Percentiles rank a stretch among this genome's conserved stretches.
Evolutionary conservation across 177 flowering plant genomes (phyloP).

Genomic region (Vitis hybrid): DNA sequence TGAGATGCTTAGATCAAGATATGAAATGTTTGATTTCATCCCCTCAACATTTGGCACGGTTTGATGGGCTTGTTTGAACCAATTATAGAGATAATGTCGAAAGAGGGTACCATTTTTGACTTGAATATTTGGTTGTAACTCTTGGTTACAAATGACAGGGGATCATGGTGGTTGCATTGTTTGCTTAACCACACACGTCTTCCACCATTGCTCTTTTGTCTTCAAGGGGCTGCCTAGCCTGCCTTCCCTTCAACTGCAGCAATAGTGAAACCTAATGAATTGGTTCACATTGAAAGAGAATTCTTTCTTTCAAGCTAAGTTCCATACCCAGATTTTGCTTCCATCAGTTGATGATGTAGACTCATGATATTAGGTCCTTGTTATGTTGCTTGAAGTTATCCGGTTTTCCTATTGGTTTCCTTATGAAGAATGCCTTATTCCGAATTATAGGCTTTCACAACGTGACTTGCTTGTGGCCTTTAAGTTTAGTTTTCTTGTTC

Average conservation of each 20-base stretch:
- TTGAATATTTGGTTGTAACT: neutral
- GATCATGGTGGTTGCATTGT: neutral
- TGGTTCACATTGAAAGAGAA: neutral
- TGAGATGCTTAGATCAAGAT: neutral
- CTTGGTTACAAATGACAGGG: neutral
- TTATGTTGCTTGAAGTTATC: neutral
- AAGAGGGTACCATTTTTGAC: neutral
- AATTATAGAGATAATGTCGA: neutral
- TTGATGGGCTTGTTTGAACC: neutral
- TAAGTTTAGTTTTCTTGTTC: slow-evolving; percentile 21
- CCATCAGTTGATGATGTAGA: neutral
- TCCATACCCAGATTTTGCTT: neutral
- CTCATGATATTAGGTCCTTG: neutral
- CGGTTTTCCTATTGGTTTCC: neutral
- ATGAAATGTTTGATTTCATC: neutral
- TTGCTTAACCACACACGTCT: neutral
- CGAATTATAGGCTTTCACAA: neutral
- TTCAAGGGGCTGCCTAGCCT: too few relatives aligned
- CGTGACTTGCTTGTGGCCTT: slow-evolving; percentile 12
- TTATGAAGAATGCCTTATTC: neutral
- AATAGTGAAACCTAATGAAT: neutral
- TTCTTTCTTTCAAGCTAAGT: neutral
- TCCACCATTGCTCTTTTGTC: too few relatives aligned
- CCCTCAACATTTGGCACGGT: neutral
- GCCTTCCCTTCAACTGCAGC: too few relatives aligned